Conservation (phyloP, 495 filamentous ascomycete genomes). For the Tuber borchii region DNA sequence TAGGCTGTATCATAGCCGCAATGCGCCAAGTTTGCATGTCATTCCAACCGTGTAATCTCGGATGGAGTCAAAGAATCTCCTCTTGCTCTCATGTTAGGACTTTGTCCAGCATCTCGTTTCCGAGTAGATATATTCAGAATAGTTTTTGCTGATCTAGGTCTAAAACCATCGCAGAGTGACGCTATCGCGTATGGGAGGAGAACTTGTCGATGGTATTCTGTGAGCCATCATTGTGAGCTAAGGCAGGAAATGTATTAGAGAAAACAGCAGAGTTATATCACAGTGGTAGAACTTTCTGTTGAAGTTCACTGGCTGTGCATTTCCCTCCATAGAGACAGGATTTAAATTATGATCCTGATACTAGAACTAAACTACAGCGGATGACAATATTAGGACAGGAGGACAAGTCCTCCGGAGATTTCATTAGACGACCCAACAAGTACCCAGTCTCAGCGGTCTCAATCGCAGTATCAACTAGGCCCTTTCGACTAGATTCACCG, state of each 20-base stretch:
- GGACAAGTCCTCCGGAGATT: no score
- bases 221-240: neutral
- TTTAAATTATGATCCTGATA: slow-evolving; percentile 94
- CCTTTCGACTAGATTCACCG: no score
- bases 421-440: no score
- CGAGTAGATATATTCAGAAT: slow-evolving; percentile 52
- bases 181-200: slow-evolving; percentile 69
- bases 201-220: slow-evolving; percentile 60
- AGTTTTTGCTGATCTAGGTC: slow-evolving; percentile 59
- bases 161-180: slow-evolving; percentile 57
- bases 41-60: slow-evolving; percentile 59
- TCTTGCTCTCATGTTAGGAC: slow-evolving; percentile 58
- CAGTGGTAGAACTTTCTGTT: slow-evolving; percentile 68
- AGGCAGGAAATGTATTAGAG: neutral
- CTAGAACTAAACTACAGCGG: slow-evolving; percentile 86
- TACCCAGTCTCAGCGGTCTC: no score
- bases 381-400: slow-evolving; percentile 74
- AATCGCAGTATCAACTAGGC: no score
- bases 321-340: slow-evolving; percentile 95
- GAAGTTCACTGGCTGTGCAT: slow-evolving; percentile 86
- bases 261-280: neutral
- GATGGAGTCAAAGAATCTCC: no score
- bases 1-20: slow-evolving; percentile 43
- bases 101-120: slow-evolving; percentile 40
- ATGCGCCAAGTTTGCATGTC: slow-evolving; percentile 51